Evolutionary conservation across 371 early-diverging fungal genomes (phyloP), one percentile per base, ranked within the genome.

Genomic region (Funneliformis caledonium): DNA sequence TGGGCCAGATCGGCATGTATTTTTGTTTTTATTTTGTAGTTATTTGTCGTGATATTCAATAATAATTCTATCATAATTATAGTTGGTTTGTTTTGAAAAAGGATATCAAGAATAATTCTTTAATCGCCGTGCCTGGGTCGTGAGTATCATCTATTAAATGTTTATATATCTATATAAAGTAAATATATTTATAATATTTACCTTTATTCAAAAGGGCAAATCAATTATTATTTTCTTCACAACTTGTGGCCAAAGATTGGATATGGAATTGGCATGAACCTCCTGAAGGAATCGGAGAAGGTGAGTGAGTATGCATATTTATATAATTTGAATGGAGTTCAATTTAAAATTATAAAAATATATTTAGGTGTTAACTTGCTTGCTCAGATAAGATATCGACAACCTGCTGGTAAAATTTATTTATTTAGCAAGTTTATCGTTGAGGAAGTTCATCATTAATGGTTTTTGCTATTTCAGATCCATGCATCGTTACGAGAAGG

Each of bases 41-140:
- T 50, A 62, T 16, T 26, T 7, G 1, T 62, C 11, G 12, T 22
- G 12, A 62, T 6, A 22, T 62, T 10, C 26, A 31, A 42, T 85
- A 37, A 37, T 37, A 2, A 37, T 37, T 37, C 3, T 37, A n/a
- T 83, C 84, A 48, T 82, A 2, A 82, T 87, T 73, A 72, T 67
- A 91, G 88, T 72, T 94, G 92, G 93, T 93, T 90, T 75, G 88
- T 93, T 26, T 87, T 87, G 50, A 84, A 83, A 31, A 91, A 91
- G 65, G 87, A 92, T 82, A n/a, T 88, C 3, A 76, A 76, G 0
- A 82, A 76, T 16, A 91, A 90, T 77, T 81, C 87, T 8, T 82
- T 94, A 70, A 81, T 85, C 31, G 93, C 92, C 1, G 93, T 88
- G 8, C 90, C 89, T 26, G 88, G 88, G 64, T 87, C 89, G 90